A percentile compares a stretch with the other conserved stretches of the same genome.
phyloP scores from a whole-genome alignment of 2,329 filamentous ascomycete genomes.

The Cladosporium sp. region DNA sequence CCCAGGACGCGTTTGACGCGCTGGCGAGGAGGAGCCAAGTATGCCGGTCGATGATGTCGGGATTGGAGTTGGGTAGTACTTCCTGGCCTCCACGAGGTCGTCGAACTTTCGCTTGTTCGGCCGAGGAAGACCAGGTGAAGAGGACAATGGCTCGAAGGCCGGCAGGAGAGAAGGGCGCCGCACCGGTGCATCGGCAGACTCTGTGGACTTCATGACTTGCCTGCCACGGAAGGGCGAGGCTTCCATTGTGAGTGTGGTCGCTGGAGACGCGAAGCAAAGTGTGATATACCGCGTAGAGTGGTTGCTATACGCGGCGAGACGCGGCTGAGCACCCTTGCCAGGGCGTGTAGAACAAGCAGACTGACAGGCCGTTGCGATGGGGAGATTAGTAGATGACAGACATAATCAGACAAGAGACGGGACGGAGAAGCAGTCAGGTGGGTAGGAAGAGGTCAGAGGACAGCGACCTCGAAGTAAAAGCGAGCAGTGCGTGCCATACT shows the following conservation, averaged over 20 bases:
- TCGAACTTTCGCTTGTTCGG: constrained; percentile 62
- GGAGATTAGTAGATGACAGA: background rate
- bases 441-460: constrained; percentile 2
- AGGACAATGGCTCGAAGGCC: constrained; percentile 75
- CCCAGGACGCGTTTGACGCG: constrained; percentile 46
- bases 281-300: constrained; percentile 11
- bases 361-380: background rate
- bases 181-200: constrained; percentile 15
- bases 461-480: constrained; percentile 6
- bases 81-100: constrained; percentile 49
- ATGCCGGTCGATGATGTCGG: constrained; percentile 93
- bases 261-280: constrained; percentile 20
- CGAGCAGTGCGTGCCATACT: constrained; percentile 4
- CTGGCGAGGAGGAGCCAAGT: constrained; percentile 72
- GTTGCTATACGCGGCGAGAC: constrained; percentile 9
- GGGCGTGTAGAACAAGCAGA: background rate
- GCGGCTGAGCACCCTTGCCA: constrained; percentile 3
- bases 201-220: constrained; percentile 10
- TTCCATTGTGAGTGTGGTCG: constrained; percentile 23
- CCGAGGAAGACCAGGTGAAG: constrained; percentile 66
- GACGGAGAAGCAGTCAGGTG: background rate
- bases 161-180: constrained; percentile 63
- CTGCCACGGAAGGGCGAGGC: constrained; percentile 14
- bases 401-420: constrained; percentile 1
- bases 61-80: constrained; percentile 83